Percentiles rank a stretch among this genome's conserved stretches.
phyloP scores from a whole-genome alignment of 2,329 filamentous ascomycete species.

The Lecanicillium sp. region DNA sequence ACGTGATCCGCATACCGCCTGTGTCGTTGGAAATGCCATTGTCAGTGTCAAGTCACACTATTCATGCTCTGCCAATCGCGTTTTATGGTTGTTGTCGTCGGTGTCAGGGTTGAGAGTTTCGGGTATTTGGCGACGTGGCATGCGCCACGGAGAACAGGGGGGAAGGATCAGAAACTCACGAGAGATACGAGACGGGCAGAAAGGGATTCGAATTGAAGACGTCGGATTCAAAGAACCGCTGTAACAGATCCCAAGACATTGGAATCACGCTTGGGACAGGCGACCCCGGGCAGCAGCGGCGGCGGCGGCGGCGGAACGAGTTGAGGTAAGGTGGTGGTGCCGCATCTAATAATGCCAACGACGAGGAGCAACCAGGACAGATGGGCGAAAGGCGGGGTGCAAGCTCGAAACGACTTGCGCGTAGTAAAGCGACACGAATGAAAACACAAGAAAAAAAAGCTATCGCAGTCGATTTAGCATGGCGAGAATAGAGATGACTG shows the following conservation, averaged over 20 bases:
- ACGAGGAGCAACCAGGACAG: not conserved
- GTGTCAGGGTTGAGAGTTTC: too few relatives aligned
- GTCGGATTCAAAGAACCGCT: slow-evolving; percentile 87
- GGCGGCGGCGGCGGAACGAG: slow-evolving; percentile 12
- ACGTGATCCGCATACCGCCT: slow-evolving; percentile 86
- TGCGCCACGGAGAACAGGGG: not conserved
- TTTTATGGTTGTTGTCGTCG: too few relatives aligned
- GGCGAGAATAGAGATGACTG: too few relatives aligned
- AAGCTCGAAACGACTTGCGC: too few relatives aligned
- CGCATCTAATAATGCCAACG: slow-evolving; percentile 4
- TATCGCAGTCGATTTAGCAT: too few relatives aligned
- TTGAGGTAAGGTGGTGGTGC: slow-evolving; percentile 1
- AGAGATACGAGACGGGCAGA: slow-evolving; percentile 80
- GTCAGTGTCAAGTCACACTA: slow-evolving; percentile 12
- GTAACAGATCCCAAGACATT: slow-evolving; percentile 81
- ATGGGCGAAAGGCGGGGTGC: not conserved
- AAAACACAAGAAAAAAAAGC: too few relatives aligned
- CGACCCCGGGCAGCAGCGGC: slow-evolving; percentile 20
- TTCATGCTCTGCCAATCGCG: too few relatives aligned
- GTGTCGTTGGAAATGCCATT: too few relatives aligned
- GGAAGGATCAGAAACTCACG: slow-evolving; percentile 49
- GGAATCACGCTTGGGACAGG: slow-evolving; percentile 24
- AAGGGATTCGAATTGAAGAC: slow-evolving; percentile 89
- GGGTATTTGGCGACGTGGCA: too few relatives aligned
- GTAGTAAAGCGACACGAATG: too few relatives aligned